Base-by-base conservation (phyloP, 2,329 filamentous ascomycete species). In the Colletotrichum godetiae region DNA sequence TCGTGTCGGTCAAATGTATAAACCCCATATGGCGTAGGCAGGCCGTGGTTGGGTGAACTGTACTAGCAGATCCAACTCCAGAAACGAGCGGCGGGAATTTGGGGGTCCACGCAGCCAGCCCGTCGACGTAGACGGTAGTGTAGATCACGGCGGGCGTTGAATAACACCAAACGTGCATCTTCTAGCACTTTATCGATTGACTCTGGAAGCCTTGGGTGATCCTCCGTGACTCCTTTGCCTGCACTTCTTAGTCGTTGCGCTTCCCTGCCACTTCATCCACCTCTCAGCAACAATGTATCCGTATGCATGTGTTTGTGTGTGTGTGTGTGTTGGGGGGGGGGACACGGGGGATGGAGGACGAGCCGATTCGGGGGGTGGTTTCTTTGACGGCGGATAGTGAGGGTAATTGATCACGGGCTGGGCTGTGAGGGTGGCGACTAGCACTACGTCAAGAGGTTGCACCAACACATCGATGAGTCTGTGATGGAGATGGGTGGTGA, bases 381-480 rank as follows among this genome's bases (percentile, higher is more conserved):
- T 53, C 7, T 65, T 53, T 59, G 42, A 56, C 27, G 53, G 55
- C 53, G 15, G 60, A 56, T 53, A 13, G 24, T 22, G 49, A 22
- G n/a, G 52, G 31, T 27, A 24, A 31, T 31, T 19, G 67, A 60
- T 68, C 70, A 60, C 60, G 67, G 60, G 67, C 55, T 59, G 37
- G 37, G 37, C 37, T 42, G 13, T 42, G 49, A 61, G 60, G 46
- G 70, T 73, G 70, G 70, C 66, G 55, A 73, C 59, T 27, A 69
- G 37, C 33, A 65, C 70, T 64, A 70, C 70, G 70, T 73, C 67
- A 73, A 70, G 70, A 65, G 15, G 66, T 65, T 65, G 49, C 60
- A 70, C 70, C 46, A 57, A 56, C 37, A 49, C 52, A 49, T 60
- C 55, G 42, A 56, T 56, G 52, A 63, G 59, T 68, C 59, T 61